Conservation (phyloP, 208 protist species). For the Leishmania arabica region DNA sequence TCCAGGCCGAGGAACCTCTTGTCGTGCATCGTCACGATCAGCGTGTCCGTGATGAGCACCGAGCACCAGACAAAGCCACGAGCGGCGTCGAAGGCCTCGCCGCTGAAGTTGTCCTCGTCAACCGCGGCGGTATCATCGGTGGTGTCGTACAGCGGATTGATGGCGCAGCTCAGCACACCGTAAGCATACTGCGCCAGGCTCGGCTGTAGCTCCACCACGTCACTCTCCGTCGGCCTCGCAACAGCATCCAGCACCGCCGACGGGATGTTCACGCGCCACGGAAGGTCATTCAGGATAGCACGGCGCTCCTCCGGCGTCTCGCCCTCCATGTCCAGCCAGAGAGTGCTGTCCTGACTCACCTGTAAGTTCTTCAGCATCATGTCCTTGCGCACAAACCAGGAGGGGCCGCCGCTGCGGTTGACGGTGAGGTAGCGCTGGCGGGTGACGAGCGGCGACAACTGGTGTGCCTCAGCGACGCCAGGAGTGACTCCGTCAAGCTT, state of each 20-base stretch:
- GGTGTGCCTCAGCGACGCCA: background rate
- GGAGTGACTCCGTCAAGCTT: conserved; percentile 8
- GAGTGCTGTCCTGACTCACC: conserved; percentile 19
- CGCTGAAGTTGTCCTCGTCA: conserved; percentile 26
- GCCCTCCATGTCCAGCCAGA: conserved; percentile 66
- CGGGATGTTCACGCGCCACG: conserved; percentile 40
- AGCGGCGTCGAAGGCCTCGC: conserved; percentile 36
- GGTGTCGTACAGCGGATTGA: conserved; percentile 27
- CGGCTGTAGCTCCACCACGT: conserved; percentile 68
- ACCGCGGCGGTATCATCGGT: conserved; percentile 5
- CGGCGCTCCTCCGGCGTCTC: conserved; percentile 41
- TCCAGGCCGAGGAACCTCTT: conserved; percentile 53
- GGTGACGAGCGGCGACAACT: background rate
- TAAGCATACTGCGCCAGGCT: conserved; percentile 44
- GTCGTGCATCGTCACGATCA: conserved; percentile 70
- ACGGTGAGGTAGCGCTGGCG: conserved; percentile 34
- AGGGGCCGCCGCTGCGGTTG: conserved; percentile 26
- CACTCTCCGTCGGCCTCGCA: conserved; percentile 52
- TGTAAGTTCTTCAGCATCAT: conserved; percentile 34
- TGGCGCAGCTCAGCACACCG: conserved; percentile 61
- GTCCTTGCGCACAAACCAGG: conserved; percentile 18
- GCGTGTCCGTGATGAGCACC: conserved; percentile 53
- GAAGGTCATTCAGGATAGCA: conserved; percentile 33
- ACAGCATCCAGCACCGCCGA: conserved; percentile 48
- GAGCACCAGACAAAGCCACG: conserved; percentile 54